phyloP scores from a whole-genome alignment of 2,329 filamentous ascomycete genomes.

The Leptographium galeiforme region DNA sequence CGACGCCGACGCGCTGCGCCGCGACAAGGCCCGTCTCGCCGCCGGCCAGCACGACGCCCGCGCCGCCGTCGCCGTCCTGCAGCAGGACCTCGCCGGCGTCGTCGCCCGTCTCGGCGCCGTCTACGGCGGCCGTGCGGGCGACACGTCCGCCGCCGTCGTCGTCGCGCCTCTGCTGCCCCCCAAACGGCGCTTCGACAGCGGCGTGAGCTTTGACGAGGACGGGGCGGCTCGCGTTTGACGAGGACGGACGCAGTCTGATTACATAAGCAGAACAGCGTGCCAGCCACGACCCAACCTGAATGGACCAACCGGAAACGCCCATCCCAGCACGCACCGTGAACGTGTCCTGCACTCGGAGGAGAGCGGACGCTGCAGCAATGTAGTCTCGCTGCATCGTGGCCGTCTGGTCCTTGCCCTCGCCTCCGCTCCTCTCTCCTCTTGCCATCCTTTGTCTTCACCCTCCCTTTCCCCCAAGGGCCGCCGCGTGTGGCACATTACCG shows the following conservation, averaged over 20 bases:
- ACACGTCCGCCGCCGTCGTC: not conserved
- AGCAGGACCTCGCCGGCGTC: conserved; percentile 35
- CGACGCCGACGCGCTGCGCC: conserved; percentile 19
- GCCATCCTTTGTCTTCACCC: not conserved
- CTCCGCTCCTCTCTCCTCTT: not conserved
- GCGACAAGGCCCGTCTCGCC: conserved; percentile 28
- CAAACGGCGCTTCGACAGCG: conserved; percentile 38
- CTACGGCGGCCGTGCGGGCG: conserved; percentile 19
- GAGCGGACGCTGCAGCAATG: no score
- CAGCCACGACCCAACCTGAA: no score
- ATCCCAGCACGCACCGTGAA: no score
- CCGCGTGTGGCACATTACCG: conserved; percentile 6
- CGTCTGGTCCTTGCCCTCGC: no score
- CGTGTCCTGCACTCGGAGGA: no score
- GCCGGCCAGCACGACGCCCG: conserved; percentile 26
- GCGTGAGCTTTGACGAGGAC: conserved; percentile 40
- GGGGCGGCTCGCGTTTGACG: no score
- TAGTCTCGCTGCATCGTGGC: no score
- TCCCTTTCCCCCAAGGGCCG: conserved; percentile 5
- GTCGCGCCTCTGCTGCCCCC: conserved; percentile 1
- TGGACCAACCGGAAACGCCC: no score
- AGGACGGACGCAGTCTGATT: no score
- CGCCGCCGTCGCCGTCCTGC: conserved; percentile 34
- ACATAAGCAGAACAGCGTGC: no score
- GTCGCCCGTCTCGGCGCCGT: conserved; percentile 28